These are phyloP conservation scores for Fusarium longipes DNA, from an alignment of 2,329 filamentous ascomycete species.

Conservation along the genomic window DNA sequence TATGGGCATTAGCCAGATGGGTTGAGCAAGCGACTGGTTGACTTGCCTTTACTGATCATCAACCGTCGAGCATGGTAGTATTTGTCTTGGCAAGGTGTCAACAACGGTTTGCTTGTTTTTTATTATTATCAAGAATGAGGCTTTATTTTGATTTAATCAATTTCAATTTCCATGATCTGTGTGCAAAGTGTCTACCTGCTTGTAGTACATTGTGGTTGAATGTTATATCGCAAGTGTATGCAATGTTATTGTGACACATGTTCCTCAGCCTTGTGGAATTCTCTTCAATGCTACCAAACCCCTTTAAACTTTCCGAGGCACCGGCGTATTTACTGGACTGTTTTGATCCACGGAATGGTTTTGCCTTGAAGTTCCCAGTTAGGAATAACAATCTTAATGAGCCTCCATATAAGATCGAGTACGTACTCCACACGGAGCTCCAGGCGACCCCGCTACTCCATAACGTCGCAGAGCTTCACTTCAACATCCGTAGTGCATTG, in stretches of 20 bases:
- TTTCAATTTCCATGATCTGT: constrained; percentile 13
- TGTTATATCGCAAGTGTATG: neutral
- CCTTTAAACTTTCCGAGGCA: neutral
- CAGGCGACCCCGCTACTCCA: constrained; percentile 41
- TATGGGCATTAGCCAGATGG: neutral
- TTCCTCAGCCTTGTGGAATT: neutral
- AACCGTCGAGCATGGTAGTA: constrained; percentile 8
- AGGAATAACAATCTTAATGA: constrained; percentile 8
- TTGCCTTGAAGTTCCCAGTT: neutral
- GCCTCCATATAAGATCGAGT: constrained; percentile 20
- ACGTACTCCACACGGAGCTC: constrained; percentile 39
- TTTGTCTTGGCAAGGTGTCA: constrained; percentile 24
- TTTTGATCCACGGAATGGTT: neutral
- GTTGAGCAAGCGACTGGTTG: constrained; percentile 18
- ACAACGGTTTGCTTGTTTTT: constrained; percentile 16
- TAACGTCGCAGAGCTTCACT: constrained; percentile 39
- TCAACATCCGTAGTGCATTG: constrained; percentile 13
- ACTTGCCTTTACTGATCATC: constrained; percentile 12
- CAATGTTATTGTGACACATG: neutral
- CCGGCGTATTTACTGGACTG: neutral
- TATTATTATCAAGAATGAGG: constrained; percentile 34
- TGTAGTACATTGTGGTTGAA: neutral
- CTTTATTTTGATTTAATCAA: constrained; percentile 28
- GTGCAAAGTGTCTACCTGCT: neutral
- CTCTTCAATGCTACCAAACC: too few species aligned